phyloP scores from a whole-genome alignment of 208 protist genomes.

The Wallacemonas sp. region DNA sequence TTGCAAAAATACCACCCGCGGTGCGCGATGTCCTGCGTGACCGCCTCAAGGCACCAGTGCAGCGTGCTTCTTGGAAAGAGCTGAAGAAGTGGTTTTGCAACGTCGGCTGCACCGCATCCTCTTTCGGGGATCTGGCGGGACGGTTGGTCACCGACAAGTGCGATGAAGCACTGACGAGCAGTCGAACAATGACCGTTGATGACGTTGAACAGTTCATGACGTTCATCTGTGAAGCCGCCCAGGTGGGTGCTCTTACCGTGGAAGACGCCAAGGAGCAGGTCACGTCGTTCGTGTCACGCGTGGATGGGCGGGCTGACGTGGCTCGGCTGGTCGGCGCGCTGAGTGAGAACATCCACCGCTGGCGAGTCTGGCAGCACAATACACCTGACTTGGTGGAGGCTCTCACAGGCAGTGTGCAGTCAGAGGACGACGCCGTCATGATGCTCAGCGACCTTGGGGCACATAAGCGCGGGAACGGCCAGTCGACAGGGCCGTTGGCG shows the following conservation, averaged over 20 bases:
- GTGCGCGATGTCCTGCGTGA: neutral
- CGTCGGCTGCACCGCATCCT: neutral
- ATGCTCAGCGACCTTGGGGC: too few species aligned
- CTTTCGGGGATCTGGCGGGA: neutral
- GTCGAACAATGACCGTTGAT: neutral
- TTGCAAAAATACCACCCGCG: neutral
- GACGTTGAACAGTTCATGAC: neutral
- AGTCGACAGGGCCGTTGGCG: too few species aligned
- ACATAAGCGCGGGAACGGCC: too few species aligned
- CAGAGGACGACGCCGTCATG: too few species aligned
- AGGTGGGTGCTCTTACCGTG: neutral
- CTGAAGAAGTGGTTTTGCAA: neutral
- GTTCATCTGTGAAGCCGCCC: neutral
- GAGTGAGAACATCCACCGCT: too few species aligned
- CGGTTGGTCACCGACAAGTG: neutral
- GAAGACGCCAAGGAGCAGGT: too few species aligned
- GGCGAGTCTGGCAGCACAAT: too few species aligned
- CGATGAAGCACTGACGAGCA: neutral
- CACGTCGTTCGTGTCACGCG: too few species aligned
- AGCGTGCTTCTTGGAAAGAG: neutral
- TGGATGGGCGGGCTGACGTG: too few species aligned
- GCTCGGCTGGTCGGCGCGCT: too few species aligned
- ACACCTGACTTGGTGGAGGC: too few species aligned
- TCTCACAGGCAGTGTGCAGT: too few species aligned
- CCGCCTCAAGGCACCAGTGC: neutral